Percentiles rank a stretch among this genome's conserved stretches.
phyloP scores from a whole-genome alignment of 495 filamentous ascomycete genomes.

The Trichoderma parareesei region DNA sequence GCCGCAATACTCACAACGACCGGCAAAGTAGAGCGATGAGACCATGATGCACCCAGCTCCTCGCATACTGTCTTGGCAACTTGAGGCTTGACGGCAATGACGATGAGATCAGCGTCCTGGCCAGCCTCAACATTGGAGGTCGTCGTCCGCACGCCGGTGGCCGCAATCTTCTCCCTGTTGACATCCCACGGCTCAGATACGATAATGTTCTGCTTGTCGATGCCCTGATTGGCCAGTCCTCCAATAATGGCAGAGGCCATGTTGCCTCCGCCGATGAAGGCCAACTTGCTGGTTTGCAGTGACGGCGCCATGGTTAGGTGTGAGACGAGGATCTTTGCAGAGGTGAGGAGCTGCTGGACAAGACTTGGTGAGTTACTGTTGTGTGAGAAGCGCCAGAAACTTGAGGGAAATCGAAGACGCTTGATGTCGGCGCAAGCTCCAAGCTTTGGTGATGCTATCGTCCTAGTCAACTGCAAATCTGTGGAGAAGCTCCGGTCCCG shows the following conservation, averaged over 20 bases:
- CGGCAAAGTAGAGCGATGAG: slow-evolving; percentile 25
- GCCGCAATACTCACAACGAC: slow-evolving; percentile 32
- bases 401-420: not conserved
- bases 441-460: not conserved
- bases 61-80: slow-evolving; percentile 27
- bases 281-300: slow-evolving; percentile 18
- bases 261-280: slow-evolving; percentile 31
- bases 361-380: not conserved
- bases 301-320: not conserved
- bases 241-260: slow-evolving; percentile 33
- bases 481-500: not conserved
- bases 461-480: not conserved
- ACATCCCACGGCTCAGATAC: slow-evolving; percentile 31
- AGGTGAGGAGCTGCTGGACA: not conserved
- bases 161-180: slow-evolving; percentile 26
- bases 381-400: not conserved
- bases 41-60: slow-evolving; percentile 25
- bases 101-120: slow-evolving; percentile 23
- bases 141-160: slow-evolving; percentile 25
- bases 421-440: slow-evolving; percentile 1
- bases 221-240: slow-evolving; percentile 25
- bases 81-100: slow-evolving; percentile 32
- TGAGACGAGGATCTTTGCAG: not conserved
- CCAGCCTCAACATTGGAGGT: slow-evolving; percentile 27
- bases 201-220: slow-evolving; percentile 34